Evolutionary conservation across 1,139 yeast species (phyloP), one percentile per base, ranked within the genome.

Genomic region (Wickerhamomyces sp.): DNA sequence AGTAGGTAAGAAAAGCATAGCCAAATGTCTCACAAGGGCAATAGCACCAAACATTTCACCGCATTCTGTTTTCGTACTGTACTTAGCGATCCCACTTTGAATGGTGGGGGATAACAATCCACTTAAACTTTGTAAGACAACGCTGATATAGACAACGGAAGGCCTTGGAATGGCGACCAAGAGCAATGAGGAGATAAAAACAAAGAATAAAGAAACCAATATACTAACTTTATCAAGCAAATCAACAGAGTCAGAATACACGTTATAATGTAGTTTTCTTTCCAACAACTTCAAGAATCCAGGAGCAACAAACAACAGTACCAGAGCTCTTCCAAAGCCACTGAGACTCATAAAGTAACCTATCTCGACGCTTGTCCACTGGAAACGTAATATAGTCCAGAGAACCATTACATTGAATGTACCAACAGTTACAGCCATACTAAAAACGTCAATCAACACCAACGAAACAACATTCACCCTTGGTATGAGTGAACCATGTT

Each of bases 31-130:
- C 27, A 75, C 55, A 36, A 77, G 55, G 0, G 81, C 75, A 47
- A 77, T 60, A 2, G 75, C 78, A 2, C 81, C 82, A 58, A 76
- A 76, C 45, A 75, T 68, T 54, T 76, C 79, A 11, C 84, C 83
- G 5, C 74, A 67, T 45, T 68, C 66, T 23, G 69, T 68, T 30
- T 69, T 68, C 3, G 71, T 69, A 42, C 68, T 72, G 56, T 74
- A 75, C 56, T 78, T 78, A 45, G 73, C 64, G 9, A 76, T 58
- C 2, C 77, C 51, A 1, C 79, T 64, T 49, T 72, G 75, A 18
- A 76, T 52, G 1, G 76, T 68, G 1, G 83, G 82, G 0, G 71
- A 63, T 6, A 64, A 53, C 36, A 69, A 45, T 3, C 40, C 79
- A 51, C 42, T 76, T 67, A 57, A 71, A 51, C 51, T 76, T 59